A percentile compares a stretch with the other conserved stretches of the same genome.
Conservation (phyloP, 2,329 filamentous ascomycete species). For the Clarireedia homoeocarpa region DNA sequence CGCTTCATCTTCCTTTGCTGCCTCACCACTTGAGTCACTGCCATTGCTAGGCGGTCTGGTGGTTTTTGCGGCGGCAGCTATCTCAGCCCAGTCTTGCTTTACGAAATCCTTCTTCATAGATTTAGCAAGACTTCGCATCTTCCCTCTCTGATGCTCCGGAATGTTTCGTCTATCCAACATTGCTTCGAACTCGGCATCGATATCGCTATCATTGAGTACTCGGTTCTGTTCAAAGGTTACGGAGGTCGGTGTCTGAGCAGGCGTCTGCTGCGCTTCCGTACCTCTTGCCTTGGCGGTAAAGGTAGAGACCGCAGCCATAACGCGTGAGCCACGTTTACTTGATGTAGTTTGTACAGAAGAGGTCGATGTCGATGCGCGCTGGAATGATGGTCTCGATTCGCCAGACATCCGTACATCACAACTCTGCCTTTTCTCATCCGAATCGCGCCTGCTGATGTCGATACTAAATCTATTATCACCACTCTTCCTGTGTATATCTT, state of each 20-base stretch:
- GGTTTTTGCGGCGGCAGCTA: conserved; percentile 41
- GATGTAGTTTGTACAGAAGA: conserved; percentile 27
- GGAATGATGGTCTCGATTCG: conserved; percentile 19
- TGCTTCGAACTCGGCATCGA: conserved; percentile 51
- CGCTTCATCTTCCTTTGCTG: conserved; percentile 30
- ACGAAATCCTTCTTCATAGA: conserved; percentile 96
- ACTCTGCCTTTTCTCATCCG: conserved; percentile 13
- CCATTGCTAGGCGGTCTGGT: conserved; percentile 35
- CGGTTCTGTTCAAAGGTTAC: conserved; percentile 8
- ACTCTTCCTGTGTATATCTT: conserved; percentile 27
- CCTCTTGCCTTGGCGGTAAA: conserved; percentile 46
- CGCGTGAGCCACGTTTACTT: conserved; percentile 44
- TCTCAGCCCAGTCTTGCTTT: conserved; percentile 74
- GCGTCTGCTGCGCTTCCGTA: neutral
- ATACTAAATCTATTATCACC: conserved; percentile 23
- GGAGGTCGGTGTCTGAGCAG: conserved; percentile 24
- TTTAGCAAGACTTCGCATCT: conserved; percentile 83
- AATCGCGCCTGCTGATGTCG: conserved; percentile 20
- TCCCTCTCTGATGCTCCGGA: conserved; percentile 85
- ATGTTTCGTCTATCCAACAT: conserved; percentile 83
- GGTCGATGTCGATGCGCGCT: conserved; percentile 19
- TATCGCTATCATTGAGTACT: conserved; percentile 42
- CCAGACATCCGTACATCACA: conserved; percentile 1
- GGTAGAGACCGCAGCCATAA: conserved; percentile 56
- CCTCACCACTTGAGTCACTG: conserved; percentile 32